Conservation (phyloP, 345 rosid species). For the Brassica juncea region DNA sequence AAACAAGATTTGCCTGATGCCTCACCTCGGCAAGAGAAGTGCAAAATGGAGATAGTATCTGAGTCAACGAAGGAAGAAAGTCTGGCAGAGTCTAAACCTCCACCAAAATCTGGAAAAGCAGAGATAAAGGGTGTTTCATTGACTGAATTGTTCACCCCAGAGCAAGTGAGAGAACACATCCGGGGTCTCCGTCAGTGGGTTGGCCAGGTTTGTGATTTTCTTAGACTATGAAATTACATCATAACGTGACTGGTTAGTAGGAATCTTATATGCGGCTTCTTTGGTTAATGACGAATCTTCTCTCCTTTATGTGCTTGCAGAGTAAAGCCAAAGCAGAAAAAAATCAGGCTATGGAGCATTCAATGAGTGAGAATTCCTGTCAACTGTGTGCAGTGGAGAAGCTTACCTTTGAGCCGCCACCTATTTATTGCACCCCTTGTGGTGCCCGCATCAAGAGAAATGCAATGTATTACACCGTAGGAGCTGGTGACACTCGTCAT, state of each 20-base stretch:
- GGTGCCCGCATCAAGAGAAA: conserved; percentile 99
- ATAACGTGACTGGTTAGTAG: neutral
- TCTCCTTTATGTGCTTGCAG: conserved; percentile 48
- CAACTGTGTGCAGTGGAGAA: conserved; percentile 99
- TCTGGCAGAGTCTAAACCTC: conserved; percentile 52
- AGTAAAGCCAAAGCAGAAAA: conserved; percentile 97
- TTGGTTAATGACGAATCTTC: neutral
- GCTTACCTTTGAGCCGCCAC: conserved; percentile 99
- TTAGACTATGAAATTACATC: neutral
- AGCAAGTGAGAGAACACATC: conserved; percentile 93
- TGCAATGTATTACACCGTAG: conserved; percentile 95
- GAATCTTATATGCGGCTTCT: conserved; percentile 14
- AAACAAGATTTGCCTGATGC: conserved; percentile 40
- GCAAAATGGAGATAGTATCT: conserved; percentile 57
- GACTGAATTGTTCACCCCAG: conserved; percentile 96
- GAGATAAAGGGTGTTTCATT: conserved; percentile 96
- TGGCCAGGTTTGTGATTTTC: conserved; percentile 73
- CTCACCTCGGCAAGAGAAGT: conserved; percentile 51
- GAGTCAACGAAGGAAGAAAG: conserved; percentile 63
- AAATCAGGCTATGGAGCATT: conserved; percentile 97
- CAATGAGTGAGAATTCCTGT: conserved; percentile 99
- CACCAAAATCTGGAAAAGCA: conserved; percentile 90
- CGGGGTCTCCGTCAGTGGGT: conserved; percentile 97
- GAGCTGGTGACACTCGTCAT: conserved; percentile 95
- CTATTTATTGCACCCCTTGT: conserved; percentile 94